These are phyloP conservation scores for Eragrostis curvula DNA, from an alignment of 176 grass and related monocot genomes.

Conservation along the genomic window DNA sequence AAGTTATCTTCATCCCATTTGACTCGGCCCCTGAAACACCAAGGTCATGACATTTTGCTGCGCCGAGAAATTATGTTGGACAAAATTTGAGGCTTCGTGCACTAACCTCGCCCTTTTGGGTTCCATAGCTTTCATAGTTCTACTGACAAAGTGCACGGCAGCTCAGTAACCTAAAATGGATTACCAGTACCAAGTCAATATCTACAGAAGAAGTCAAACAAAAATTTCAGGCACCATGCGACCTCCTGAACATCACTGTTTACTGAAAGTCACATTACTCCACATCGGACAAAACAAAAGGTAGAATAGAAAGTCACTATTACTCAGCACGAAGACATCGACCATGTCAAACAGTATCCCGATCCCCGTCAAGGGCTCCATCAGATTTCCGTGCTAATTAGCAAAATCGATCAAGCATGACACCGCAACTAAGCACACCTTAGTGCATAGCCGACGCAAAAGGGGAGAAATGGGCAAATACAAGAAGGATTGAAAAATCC, in stretches of 20 bases:
- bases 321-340: neutral
- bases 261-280: neutral
- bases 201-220: slow-evolving; percentile 4
- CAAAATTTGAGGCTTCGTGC: neutral
- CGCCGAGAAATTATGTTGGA: neutral
- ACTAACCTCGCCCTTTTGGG: slow-evolving; percentile 36
- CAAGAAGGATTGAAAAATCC: neutral
- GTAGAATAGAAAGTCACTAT: neutral
- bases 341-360: neutral
- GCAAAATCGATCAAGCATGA: neutral
- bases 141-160: neutral
- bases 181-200: slow-evolving; percentile 1
- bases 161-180: neutral
- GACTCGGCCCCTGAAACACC: slow-evolving; percentile 53
- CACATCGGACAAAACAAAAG: neutral
- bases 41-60: neutral
- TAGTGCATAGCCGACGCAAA: neutral
- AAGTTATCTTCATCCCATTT: slow-evolving; percentile 85
- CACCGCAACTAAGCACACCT: neutral
- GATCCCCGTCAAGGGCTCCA: neutral
- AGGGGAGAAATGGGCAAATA: too few species aligned
- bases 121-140: slow-evolving; percentile 33
- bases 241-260: slow-evolving; percentile 1
- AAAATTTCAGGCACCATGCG: neutral
- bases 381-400: neutral